Evolutionary conservation across 1,284 basidiomycete species (phyloP).

Genomic region (Irpex lacteus): DNA sequence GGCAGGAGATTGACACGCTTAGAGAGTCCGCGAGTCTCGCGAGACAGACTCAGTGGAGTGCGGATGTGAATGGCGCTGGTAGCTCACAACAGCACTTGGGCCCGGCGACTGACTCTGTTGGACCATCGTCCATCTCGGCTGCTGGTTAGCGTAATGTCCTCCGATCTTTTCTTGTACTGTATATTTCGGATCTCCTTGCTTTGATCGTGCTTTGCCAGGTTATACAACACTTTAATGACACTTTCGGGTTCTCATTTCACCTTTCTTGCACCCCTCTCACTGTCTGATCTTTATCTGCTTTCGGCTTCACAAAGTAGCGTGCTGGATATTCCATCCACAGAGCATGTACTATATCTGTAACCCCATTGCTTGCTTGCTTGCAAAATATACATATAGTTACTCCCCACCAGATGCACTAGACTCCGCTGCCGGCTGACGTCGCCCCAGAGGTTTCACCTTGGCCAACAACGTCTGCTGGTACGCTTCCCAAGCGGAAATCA

Average conservation of each 20-base stretch:
- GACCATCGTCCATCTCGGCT: not conserved
- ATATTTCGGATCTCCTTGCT: not conserved
- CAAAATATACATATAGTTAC: not conserved
- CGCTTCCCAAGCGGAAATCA: constrained; percentile 69
- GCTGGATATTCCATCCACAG: not conserved
- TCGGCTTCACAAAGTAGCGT: not conserved
- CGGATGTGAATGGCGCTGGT: not conserved
- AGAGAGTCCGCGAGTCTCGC: not conserved
- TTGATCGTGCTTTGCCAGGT: not conserved
- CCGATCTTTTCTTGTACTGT: not conserved
- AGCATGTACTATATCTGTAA: not conserved
- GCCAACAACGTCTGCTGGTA: constrained; percentile 70
- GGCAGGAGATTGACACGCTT: constrained; percentile 2
- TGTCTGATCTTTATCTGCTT: not conserved
- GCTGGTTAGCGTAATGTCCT: not conserved
- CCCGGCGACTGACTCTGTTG: not conserved
- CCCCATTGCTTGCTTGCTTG: not conserved
- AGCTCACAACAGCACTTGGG: not conserved
- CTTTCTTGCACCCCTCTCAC: not conserved
- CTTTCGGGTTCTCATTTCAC: not conserved
- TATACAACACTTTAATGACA: not conserved
- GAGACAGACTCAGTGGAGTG: not conserved
- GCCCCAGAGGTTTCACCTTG: constrained; percentile 16
- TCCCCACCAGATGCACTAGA: not conserved
- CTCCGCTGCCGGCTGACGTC: not conserved